These are phyloP conservation scores for Tetradesmus obliquus DNA, from an alignment of 139 green algal genomes.

Conservation along the genomic window DNA sequence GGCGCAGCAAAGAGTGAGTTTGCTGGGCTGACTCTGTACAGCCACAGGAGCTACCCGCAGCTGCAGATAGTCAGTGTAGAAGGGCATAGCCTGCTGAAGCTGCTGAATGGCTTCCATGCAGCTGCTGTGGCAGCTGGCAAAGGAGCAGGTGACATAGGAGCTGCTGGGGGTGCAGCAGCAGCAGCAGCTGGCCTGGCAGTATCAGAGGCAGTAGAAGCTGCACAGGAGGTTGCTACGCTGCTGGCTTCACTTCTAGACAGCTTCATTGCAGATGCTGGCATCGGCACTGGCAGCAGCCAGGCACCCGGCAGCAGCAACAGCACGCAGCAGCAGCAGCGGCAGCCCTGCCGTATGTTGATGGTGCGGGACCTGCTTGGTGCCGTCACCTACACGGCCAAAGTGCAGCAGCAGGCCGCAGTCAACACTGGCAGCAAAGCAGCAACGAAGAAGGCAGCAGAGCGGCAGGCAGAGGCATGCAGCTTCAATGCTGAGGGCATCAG, in stretches of 20 bases:
- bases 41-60: constrained; percentile 10
- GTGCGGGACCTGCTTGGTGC: constrained; percentile 30
- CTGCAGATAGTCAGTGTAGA: constrained; percentile 22
- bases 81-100: constrained; percentile 9
- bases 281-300: background rate
- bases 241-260: background rate
- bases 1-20: background rate
- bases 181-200: background rate
- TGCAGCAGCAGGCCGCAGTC: constrained; percentile 13
- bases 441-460: constrained; percentile 23
- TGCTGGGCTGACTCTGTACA: background rate
- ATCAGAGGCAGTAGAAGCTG: background rate
- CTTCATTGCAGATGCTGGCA: background rate
- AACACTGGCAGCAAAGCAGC: background rate
- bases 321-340: background rate
- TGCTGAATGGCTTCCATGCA: constrained; percentile 13
- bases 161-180: background rate
- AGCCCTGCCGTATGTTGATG: background rate
- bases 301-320: background rate
- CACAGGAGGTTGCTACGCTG: background rate
- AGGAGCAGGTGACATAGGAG: background rate
- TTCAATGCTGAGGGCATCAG: background rate
- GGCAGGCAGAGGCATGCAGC: background rate
- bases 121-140: background rate
- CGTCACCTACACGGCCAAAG: constrained; percentile 13